Conservation (phyloP, 208 protist species). For the Acanthamoeba triangularis region DNA sequence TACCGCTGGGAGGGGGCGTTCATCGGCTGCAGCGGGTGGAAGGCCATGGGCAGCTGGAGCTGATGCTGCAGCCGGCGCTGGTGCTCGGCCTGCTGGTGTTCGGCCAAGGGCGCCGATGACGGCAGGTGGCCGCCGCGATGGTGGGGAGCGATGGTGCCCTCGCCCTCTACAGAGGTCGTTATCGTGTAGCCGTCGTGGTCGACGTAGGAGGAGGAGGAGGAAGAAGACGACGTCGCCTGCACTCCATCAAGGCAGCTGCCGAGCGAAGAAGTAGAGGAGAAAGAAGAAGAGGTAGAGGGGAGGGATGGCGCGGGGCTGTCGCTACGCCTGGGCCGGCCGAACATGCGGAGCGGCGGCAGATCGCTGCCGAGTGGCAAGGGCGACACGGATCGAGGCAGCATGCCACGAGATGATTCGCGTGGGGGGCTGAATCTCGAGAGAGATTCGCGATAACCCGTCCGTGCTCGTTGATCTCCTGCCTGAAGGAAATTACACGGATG, state of each 20-base stretch:
- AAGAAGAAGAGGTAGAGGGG: too few species aligned
- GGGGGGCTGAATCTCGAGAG: too few species aligned
- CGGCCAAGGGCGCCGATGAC: too few species aligned
- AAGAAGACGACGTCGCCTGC: too few species aligned
- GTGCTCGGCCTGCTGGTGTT: background rate
- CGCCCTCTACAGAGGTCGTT: background rate
- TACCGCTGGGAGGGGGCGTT: too few species aligned
- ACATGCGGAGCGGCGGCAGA: background rate
- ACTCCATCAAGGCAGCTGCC: background rate
- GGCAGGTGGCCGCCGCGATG: background rate
- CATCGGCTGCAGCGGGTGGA: too few species aligned
- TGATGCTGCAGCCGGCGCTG: background rate
- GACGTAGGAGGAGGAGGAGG: background rate
- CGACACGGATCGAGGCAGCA: background rate
- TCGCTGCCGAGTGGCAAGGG: background rate
- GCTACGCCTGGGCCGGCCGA: background rate
- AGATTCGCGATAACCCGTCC: too few species aligned
- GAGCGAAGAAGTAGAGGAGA: too few species aligned
- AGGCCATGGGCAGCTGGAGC: background rate
- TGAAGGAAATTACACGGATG: too few species aligned
- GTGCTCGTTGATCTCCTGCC: too few species aligned
- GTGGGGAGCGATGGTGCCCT: background rate
- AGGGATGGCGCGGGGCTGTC: background rate
- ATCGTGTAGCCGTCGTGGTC: background rate
- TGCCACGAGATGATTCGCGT: background rate